These are phyloP conservation scores for Suaeda aralocaspica DNA, from an alignment of 148 eudicot genomes.

Conservation along the genomic window DNA sequence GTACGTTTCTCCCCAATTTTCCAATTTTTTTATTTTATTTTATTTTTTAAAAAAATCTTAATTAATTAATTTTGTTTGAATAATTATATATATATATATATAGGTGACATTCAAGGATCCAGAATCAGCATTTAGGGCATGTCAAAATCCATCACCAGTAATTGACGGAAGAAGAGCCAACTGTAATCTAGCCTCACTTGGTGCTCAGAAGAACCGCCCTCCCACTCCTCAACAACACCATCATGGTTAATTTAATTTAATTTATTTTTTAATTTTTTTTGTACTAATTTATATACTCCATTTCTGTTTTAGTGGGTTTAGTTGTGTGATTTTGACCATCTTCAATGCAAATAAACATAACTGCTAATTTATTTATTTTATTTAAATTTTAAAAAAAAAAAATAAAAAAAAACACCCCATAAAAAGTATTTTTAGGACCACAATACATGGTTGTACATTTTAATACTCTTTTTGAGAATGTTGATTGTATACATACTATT, in stretches of 20 bases:
- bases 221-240: constrained; percentile 33
- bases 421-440: constrained; percentile 30
- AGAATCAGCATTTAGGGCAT: constrained; percentile 56
- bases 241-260: constrained; percentile 28
- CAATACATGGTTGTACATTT: neutral
- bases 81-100: too few relatives aligned
- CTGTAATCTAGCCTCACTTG: constrained; percentile 56
- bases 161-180: constrained; percentile 61
- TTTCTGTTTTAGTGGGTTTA: constrained; percentile 21
- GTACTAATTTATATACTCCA: too few relatives aligned
- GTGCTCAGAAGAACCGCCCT: constrained; percentile 42
- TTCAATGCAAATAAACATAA: constrained; percentile 19
- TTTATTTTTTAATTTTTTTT: neutral
- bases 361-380: too few relatives aligned
- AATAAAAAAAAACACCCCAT: constrained; percentile 1
- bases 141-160: constrained; percentile 51
- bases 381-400: constrained; percentile 1
- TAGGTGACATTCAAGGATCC: constrained; percentile 63
- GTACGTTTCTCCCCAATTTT: constrained; percentile 15
- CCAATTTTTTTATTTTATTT: neutral
- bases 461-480: neutral
- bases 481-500: constrained; percentile 5
- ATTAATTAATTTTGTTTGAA: too few relatives aligned
- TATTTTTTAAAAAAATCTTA: too few relatives aligned
- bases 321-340: constrained; percentile 25